These are phyloP conservation scores for Plasmodium gonderi DNA, from an alignment of 169 alveolate species.

Conservation along the genomic window DNA sequence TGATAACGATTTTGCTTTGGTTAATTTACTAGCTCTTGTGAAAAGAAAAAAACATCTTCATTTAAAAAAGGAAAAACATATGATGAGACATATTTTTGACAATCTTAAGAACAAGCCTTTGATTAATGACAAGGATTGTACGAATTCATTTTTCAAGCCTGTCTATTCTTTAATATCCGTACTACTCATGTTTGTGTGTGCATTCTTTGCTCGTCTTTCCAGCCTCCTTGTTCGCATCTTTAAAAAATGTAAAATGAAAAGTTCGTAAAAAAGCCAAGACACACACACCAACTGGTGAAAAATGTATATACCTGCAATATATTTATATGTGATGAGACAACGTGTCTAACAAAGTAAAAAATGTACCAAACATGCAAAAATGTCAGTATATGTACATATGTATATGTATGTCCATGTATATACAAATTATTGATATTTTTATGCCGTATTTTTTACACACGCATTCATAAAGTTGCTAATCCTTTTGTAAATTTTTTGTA, in stretches of 20 bases:
- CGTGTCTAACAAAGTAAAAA: neutral
- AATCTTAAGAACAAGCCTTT: constrained; percentile 46
- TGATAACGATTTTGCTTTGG: constrained; percentile 36
- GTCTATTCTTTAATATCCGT: constrained; percentile 21
- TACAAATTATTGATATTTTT: neutral
- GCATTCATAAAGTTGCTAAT: neutral
- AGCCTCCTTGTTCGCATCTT: neutral
- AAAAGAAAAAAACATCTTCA: constrained; percentile 32
- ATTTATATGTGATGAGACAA: neutral
- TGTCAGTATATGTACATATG: neutral
- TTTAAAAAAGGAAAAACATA: constrained; percentile 67
- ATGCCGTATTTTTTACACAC: neutral
- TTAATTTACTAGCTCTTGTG: constrained; percentile 53
- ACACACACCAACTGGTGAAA: neutral
- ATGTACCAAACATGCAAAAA: neutral
- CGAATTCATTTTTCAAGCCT: neutral
- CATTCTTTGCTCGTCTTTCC: neutral
- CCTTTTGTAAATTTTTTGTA: neutral
- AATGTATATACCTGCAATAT: neutral
- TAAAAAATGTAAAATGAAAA: constrained; percentile 1
- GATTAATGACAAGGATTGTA: constrained; percentile 13
- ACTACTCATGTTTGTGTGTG: constrained; percentile 3
- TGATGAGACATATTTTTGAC: constrained; percentile 67
- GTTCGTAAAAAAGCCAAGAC: neutral
- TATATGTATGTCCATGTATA: neutral